A percentile compares a stretch with the other conserved stretches of the same genome.
phyloP scores from a whole-genome alignment of 768 basidiomycete species.

The Hemileccinum rubropunctum region DNA sequence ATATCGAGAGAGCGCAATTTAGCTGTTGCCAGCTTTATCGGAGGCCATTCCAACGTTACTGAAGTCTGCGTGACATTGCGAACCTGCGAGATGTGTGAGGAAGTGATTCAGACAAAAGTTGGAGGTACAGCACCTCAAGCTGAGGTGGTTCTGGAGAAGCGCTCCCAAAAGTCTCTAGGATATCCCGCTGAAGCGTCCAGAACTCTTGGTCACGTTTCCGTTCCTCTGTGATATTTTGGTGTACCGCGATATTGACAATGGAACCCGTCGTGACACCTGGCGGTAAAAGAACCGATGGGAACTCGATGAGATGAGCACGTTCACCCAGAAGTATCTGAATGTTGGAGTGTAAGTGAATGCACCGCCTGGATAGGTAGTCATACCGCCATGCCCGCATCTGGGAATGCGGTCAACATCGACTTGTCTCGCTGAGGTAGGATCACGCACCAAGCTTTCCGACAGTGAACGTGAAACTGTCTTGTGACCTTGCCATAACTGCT shows the following conservation, averaged over 20 bases:
- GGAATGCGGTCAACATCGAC: slow-evolving; percentile 7
- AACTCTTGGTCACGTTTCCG: slow-evolving; percentile 79
- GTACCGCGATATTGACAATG: slow-evolving; percentile 95
- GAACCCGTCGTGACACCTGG: slow-evolving; percentile 91
- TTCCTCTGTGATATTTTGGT: slow-evolving; percentile 85
- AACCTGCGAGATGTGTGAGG: slow-evolving; percentile 44
- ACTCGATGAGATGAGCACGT: slow-evolving; percentile 95
- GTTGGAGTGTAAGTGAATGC: slow-evolving; percentile 1
- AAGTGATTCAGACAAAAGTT: neutral
- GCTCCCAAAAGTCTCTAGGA: slow-evolving; percentile 71
- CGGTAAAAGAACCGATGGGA: slow-evolving; percentile 92
- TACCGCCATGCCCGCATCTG: slow-evolving; percentile 95
- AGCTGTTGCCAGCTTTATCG: slow-evolving; percentile 78
- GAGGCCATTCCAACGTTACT: slow-evolving; percentile 94
- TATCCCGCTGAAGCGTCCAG: slow-evolving; percentile 78
- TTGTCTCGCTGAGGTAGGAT: neutral
- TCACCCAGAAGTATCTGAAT: slow-evolving; percentile 85
- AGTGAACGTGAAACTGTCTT: slow-evolving; percentile 84
- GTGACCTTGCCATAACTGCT: slow-evolving; percentile 34
- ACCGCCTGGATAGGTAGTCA: slow-evolving; percentile 12
- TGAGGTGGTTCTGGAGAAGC: slow-evolving; percentile 67
- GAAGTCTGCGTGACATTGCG: slow-evolving; percentile 96
- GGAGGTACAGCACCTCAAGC: slow-evolving; percentile 53
- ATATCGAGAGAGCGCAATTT: slow-evolving; percentile 88
- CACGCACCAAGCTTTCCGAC: slow-evolving; percentile 90